Evolutionary conservation across 148 eudicot genomes (phyloP).

Genomic region (Amaranthus hypochondriacus): DNA sequence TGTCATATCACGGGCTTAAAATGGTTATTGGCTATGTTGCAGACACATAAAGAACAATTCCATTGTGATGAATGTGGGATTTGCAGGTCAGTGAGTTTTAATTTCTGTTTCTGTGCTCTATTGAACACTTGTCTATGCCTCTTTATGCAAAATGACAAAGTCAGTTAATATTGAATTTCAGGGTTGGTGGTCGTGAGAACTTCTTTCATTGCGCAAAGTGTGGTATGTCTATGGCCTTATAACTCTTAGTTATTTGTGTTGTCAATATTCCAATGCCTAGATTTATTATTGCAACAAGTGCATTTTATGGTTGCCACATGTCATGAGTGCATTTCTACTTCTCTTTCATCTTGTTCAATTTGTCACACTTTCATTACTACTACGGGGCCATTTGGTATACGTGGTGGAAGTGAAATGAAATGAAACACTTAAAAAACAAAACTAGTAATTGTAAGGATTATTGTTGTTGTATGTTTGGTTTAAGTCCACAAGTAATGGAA

Average conservation of each 20-base stretch:
- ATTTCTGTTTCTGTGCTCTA: neutral
- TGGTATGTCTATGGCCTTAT: constrained; percentile 42
- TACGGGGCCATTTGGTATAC: too few relatives aligned
- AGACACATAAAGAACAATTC: constrained; percentile 68
- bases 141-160: constrained; percentile 12
- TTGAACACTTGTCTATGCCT: neutral
- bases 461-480: too few relatives aligned
- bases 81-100: constrained; percentile 57
- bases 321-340: neutral
- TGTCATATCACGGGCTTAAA: neutral
- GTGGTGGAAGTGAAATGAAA: too few relatives aligned
- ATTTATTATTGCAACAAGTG: too few relatives aligned
- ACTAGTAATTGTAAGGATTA: too few relatives aligned
- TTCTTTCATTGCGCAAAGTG: constrained; percentile 91
- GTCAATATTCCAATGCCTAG: neutral
- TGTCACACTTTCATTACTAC: neutral
- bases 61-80: constrained; percentile 94
- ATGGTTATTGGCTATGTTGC: constrained; percentile 17
- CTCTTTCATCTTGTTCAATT: neutral
- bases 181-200: constrained; percentile 90
- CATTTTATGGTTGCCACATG: too few relatives aligned
- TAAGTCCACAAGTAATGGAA: too few relatives aligned
- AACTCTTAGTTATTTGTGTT: neutral
- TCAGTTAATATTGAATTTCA: constrained; percentile 30
- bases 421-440: too few relatives aligned